phyloP scores from a whole-genome alignment of 2,329 filamentous ascomycete species.

The Fusarium sp. region DNA sequence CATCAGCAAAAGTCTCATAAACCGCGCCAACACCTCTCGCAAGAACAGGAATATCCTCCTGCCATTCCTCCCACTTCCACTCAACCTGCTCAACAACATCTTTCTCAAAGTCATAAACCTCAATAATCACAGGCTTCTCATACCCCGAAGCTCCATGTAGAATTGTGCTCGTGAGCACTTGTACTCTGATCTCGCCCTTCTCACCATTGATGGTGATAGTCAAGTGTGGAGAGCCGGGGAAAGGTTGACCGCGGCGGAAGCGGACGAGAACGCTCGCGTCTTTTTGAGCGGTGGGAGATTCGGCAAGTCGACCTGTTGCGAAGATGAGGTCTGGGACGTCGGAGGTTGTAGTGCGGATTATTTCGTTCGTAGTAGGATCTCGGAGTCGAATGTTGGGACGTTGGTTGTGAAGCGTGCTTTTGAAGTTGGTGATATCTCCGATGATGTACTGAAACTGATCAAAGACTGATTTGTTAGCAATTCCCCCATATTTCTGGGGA shows the following conservation, averaged over 20 bases:
- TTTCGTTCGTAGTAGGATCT: slow-evolving; percentile 47
- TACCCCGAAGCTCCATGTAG: slow-evolving; percentile 47
- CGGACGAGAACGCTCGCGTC: slow-evolving; percentile 59
- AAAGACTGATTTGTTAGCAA: slow-evolving; percentile 51
- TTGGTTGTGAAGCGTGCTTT: slow-evolving; percentile 60
- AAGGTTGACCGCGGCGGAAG: slow-evolving; percentile 62
- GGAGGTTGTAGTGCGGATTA: slow-evolving; percentile 52
- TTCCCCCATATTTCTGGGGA: fast-evolving
- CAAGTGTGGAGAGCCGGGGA: slow-evolving; percentile 59
- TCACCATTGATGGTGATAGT: slow-evolving; percentile 66
- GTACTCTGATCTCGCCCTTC: slow-evolving; percentile 62
- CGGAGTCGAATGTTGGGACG: slow-evolving; percentile 55
- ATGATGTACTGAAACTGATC: slow-evolving; percentile 61
- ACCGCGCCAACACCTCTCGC: slow-evolving; percentile 65
- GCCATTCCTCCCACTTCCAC: slow-evolving; percentile 61
- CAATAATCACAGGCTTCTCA: slow-evolving; percentile 57
- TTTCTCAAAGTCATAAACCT: slow-evolving; percentile 63
- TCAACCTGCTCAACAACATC: slow-evolving; percentile 58
- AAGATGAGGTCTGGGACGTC: slow-evolving; percentile 60
- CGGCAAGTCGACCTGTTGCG: slow-evolving; percentile 53
- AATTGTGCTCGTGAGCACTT: slow-evolving; percentile 43
- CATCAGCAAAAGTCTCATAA: slow-evolving; percentile 67
- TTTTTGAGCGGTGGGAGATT: slow-evolving; percentile 39
- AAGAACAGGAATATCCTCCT: slow-evolving; percentile 58
- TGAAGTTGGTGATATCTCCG: slow-evolving; percentile 57